A percentile compares a stretch with the other conserved stretches of the same genome.
Evolutionary conservation across 805 yeast genomes (phyloP).

Genomic region (Saccharomycopsis oosterbeekiorum): DNA sequence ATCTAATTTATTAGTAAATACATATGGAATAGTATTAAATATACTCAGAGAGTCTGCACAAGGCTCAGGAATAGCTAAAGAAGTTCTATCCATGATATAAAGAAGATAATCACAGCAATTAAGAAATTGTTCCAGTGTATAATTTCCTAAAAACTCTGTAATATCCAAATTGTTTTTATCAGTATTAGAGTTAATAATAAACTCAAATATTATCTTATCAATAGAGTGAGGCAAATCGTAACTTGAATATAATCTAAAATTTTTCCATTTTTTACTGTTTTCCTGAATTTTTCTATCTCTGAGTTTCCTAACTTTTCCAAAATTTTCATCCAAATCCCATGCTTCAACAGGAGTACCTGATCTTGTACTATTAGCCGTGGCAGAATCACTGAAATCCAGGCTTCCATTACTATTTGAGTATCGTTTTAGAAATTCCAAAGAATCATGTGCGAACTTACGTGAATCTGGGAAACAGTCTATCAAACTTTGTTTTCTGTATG

Average conservation of each 20-base stretch:
- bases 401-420: neutral
- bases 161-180: neutral
- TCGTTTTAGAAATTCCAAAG: neutral
- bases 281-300: neutral
- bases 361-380: neutral
- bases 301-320: neutral
- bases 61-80: neutral
- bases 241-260: neutral
- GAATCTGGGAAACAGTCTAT: neutral
- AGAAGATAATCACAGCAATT: neutral
- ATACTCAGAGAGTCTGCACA: neutral
- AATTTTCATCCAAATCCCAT: neutral
- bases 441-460: neutral
- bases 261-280: neutral
- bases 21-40: neutral
- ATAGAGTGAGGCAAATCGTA: neutral
- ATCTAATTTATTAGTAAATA: neutral
- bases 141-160: neutral
- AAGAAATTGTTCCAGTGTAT: neutral
- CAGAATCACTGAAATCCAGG: neutral
- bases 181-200: neutral
- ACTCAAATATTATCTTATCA: neutral
- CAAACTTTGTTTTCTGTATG: neutral
- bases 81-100: neutral
- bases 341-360: neutral